Evolutionary conservation across 805 yeast genomes (phyloP), one percentile per base, ranked within the genome.

Genomic region (Phaffomyces thermotolerans): DNA sequence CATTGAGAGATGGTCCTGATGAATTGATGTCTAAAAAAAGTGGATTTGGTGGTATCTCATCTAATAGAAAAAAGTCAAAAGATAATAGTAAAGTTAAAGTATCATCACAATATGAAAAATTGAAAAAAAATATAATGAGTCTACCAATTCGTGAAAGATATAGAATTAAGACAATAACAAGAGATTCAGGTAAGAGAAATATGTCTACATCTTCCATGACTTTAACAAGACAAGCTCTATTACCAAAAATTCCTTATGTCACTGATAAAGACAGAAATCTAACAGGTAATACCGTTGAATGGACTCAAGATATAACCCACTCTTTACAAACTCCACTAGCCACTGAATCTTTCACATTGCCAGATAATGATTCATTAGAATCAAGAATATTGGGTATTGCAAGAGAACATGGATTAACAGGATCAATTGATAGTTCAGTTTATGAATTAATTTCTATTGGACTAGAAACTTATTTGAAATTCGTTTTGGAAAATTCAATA

Each of bases 261-360:
- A 56, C 41, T 34, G 66, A 62, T 36, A 63, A 64, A 38, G 62
- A 54, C n/a, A 53, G 49, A 34, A 32, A 31, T 17, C 29, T 48
- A 4, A 47, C 51, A 14, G 59, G 60, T 43, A 77, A 76, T 52
- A 74, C 86, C 30, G 74, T 80, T 27, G 83, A 83, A 52, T 89
- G 96, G 91, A 87, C 95, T 20, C 96, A 90, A 61, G 98, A 93
- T 58, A 86, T 93, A 15, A 74, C 83, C 42, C 89, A 83, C 56
- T 95, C 93, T 4, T 75, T 87, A 43, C 88, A 85, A 52, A 77
- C 93, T 2, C 91, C 93, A 5, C 69, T 90, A 31, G 75, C 91
- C 2, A 69, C 85, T 1, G 95, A 91, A 52, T 70, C 77, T 32
- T 86, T 72, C 58, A 90, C 90, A 49, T 62, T 93, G 6, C 97